Evolutionary conservation across 345 rosid species (phyloP).

Genomic region (Citrus medica): DNA sequence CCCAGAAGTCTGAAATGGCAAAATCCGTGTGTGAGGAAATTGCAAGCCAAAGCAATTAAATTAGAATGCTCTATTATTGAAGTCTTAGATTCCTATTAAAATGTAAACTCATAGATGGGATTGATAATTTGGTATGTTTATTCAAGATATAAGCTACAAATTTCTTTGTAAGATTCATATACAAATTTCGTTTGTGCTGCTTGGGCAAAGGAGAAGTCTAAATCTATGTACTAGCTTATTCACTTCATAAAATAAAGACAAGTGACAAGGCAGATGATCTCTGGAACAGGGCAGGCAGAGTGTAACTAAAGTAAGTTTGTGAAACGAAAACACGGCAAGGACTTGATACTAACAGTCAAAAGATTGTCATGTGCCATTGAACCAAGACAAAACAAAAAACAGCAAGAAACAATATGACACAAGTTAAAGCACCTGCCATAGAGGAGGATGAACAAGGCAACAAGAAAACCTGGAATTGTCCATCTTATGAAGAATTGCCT

Average conservation of each 20-base stretch:
- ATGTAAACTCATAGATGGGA: not conserved
- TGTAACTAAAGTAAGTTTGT: no score
- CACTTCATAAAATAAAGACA: not conserved
- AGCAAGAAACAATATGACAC: not conserved
- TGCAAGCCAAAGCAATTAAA: not conserved
- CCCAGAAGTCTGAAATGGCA: not conserved
- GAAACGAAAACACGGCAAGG: no score
- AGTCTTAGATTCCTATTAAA: not conserved
- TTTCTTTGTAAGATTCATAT: not conserved
- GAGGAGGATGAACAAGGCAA: not conserved
- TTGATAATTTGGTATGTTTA: not conserved
- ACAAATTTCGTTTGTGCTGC: constrained; percentile 65
- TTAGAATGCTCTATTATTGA: not conserved
- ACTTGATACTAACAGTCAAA: no score
- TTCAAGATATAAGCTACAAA: not conserved
- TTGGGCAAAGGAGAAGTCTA: constrained; percentile 1
- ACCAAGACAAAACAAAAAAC: no score
- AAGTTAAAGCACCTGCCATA: not conserved
- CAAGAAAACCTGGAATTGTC: not conserved
- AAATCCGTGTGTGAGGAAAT: not conserved
- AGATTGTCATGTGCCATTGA: no score
- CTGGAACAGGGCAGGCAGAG: no score
- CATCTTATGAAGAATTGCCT: not conserved
- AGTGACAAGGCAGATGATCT: no score
- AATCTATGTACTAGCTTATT: not conserved